A percentile compares a stretch with the other conserved stretches of the same genome.
Conservation (phyloP, 305 asterid genomes). For the Fraxinus velutina region DNA sequence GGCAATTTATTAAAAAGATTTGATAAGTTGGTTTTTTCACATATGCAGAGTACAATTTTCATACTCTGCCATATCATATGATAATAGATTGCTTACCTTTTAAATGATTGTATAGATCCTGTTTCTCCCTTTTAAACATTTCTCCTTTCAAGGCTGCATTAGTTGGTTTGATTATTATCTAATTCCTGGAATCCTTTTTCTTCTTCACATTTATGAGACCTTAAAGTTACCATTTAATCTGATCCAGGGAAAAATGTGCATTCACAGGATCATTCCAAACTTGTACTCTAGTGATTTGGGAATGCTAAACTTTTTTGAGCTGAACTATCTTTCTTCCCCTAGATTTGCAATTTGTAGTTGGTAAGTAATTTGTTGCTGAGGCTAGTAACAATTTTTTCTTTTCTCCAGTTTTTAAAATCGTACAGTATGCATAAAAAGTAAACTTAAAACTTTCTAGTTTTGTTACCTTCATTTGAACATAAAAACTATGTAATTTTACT, state of each 20-base stretch:
- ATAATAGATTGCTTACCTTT: not conserved
- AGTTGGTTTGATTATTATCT: not conserved
- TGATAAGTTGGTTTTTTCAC: not conserved
- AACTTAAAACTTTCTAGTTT: not conserved
- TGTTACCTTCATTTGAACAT: not conserved
- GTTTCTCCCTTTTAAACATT: not conserved
- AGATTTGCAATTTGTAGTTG: not conserved
- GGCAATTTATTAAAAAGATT: not conserved
- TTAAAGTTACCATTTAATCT: not conserved
- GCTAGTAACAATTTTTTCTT: not conserved
- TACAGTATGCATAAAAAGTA: not conserved
- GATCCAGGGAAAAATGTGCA: not conserved
- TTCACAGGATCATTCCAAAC: not conserved
- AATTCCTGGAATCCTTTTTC: not conserved
- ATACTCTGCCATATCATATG: not conserved
- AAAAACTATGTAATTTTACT: not conserved
- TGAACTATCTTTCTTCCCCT: not conserved
- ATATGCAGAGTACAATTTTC: not conserved
- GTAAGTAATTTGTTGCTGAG: not conserved
- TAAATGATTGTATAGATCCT: not conserved
- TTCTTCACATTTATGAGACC: not conserved
- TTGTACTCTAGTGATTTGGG: not conserved
- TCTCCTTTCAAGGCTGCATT: not conserved
- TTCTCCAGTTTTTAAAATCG: not conserved
- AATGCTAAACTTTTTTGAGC: not conserved